Evolutionary conservation across 2,329 filamentous ascomycete genomes (phyloP).

Genomic region (Microdochium trichocladiopsis): DNA sequence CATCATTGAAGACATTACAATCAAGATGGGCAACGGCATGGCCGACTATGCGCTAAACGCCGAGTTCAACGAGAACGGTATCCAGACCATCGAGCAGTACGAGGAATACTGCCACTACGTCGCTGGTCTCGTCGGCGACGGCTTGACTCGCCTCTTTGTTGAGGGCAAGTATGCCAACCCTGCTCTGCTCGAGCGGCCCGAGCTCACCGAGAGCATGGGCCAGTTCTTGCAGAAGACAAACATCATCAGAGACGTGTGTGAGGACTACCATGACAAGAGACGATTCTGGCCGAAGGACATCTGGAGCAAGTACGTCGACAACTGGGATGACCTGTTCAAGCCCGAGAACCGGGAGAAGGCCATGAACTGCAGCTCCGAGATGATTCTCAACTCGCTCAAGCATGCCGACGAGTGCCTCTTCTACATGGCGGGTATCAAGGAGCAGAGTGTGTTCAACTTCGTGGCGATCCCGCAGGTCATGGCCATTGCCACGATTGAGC

Average conservation of each 20-base stretch:
- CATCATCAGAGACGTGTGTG: conserved; percentile 91
- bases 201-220: conserved; percentile 91
- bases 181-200: conserved; percentile 67
- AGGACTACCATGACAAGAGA: conserved; percentile 81
- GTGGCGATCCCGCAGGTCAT: conserved; percentile 94
- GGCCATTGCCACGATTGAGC: conserved; percentile 91
- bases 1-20: conserved; percentile 88
- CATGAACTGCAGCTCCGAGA: conserved; percentile 81
- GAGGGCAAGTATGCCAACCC: conserved; percentile 81
- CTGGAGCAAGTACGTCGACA: conserved; percentile 90
- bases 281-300: conserved; percentile 95
- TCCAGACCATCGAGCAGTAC: conserved; percentile 81
- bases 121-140: conserved; percentile 95
- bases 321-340: conserved; percentile 86
- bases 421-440: conserved; percentile 89
- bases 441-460: conserved; percentile 99
- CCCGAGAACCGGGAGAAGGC: conserved; percentile 71
- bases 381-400: conserved; percentile 84
- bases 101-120: conserved; percentile 98
- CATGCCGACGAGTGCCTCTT: conserved; percentile 92
- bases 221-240: conserved; percentile 98
- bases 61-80: conserved; percentile 71
- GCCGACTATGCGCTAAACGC: conserved; percentile 87
- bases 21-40: conserved; percentile 98
- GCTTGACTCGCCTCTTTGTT: conserved; percentile 84